Conservation (phyloP, 495 filamentous ascomycete species). For the Podospora conica region DNA sequence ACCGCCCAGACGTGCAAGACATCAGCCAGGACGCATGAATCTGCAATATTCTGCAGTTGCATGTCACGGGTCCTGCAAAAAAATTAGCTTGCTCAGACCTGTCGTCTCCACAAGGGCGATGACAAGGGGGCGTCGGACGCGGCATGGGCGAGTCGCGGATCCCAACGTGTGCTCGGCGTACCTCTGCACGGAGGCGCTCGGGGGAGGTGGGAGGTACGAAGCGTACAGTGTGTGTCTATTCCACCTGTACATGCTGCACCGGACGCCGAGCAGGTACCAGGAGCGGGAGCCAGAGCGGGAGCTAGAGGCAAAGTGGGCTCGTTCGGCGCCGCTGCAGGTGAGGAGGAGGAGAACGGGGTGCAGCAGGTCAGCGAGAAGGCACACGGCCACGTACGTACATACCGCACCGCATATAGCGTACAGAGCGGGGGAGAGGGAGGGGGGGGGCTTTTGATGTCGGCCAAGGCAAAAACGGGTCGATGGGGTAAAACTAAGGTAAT, state of each 20-base stretch:
- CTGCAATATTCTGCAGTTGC: constrained; percentile 10
- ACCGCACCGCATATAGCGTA: no score
- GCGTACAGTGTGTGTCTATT: background rate
- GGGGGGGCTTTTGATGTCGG: background rate
- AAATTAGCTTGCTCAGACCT: background rate
- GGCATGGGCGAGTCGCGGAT: background rate
- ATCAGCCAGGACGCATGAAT: constrained; percentile 7
- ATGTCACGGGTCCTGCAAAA: constrained; percentile 12
- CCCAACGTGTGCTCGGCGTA: background rate
- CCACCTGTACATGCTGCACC: background rate
- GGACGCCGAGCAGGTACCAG: background rate
- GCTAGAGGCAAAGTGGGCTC: constrained; percentile 6
- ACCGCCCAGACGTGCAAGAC: constrained; percentile 3
- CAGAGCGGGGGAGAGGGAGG: background rate
- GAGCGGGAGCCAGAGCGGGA: constrained; percentile 4
- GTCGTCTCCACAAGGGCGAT: constrained; percentile 1
- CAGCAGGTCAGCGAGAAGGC: no score
- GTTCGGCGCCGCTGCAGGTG: background rate
- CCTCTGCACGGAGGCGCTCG: background rate
- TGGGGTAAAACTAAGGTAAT: background rate
- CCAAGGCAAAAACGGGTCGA: background rate
- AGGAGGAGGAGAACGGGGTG: background rate
- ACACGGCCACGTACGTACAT: background rate
- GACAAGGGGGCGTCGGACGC: constrained; percentile 4
- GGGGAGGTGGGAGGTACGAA: background rate